These are phyloP conservation scores for Coniosporium uncinatum DNA, from an alignment of 2,329 filamentous ascomycete genomes.

Conservation along the genomic window DNA sequence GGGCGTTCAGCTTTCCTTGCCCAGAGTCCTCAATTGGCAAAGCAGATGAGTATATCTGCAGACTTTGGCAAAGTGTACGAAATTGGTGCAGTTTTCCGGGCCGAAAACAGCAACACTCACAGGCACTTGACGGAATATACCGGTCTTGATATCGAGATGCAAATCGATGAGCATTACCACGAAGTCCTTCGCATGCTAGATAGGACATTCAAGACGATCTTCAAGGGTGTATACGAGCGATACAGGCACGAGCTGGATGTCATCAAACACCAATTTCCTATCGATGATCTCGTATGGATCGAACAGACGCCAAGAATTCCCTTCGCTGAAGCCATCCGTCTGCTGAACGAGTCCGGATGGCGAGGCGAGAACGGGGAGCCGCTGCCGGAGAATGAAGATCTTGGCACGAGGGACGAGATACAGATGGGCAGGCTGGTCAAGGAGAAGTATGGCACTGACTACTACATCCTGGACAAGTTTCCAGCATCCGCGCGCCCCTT, in stretches of 20 bases:
- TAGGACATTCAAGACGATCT: constrained; percentile 73
- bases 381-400: constrained; percentile 69
- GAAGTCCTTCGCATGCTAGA: constrained; percentile 80
- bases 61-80: constrained; percentile 91
- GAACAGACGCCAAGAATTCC: constrained; percentile 79
- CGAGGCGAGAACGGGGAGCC: constrained; percentile 69
- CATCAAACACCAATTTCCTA: constrained; percentile 80
- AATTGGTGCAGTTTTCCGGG: constrained; percentile 85
- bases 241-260: constrained; percentile 70
- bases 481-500: constrained; percentile 80
- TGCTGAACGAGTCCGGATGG: constrained; percentile 77
- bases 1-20: constrained; percentile 81
- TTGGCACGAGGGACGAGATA: constrained; percentile 83
- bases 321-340: constrained; percentile 73
- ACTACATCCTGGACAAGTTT: constrained; percentile 94
- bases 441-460: constrained; percentile 83
- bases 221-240: constrained; percentile 63
- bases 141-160: constrained; percentile 90
- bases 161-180: constrained; percentile 83
- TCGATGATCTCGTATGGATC: constrained; percentile 80
- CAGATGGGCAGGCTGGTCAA: constrained; percentile 79
- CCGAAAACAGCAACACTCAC: constrained; percentile 94
- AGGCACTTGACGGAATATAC: constrained; percentile 94
- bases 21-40: constrained; percentile 87
- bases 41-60: constrained; percentile 88